Base-by-base conservation (phyloP, 2,329 filamentous ascomycete genomes). In the Fusarium sp. region DNA sequence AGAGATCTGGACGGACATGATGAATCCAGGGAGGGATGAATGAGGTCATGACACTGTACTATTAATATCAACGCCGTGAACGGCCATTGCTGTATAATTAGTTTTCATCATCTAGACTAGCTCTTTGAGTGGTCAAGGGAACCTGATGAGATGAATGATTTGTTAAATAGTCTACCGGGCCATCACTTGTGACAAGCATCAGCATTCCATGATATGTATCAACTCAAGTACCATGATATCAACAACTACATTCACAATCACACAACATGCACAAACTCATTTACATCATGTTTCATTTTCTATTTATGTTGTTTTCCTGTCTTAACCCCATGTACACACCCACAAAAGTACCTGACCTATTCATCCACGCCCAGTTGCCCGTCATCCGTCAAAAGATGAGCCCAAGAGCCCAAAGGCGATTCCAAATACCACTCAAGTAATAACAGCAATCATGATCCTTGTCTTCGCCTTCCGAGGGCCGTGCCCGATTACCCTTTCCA, bases 71-170 rank as follows among this genome's bases (percentile, higher is more conserved):
- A 71, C 38, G 63, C 67, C 52, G 58, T 38, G 68, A 47, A 50
- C 22, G 47, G 52, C 34, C 37, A 58, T 62, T 42, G 54, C 29
- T 74, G 72, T 75, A 74, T 45, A 69, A 64, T 34, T 56, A 42
- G 22, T 16, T 62, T 61, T 56, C 18, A 20, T 54, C 47, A 52
- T 54, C 50, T 62, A 40, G 54, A 59, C 40, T 45, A 29, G 20
- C 20, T 74, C 64, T 60, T 64, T 64, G 59, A 42, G 68, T 52
- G 34, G 24, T 54, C 27, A 29, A 59, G 50, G 50, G 34, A 62
- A 66, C 18, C 6, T n/a, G 58, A 59, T n/a, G 52, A 45, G 27
- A 69, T 40, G 18, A 59, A 62, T 52, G 35, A 37, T 62, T 42
- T 50, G 24, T 35, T 24, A 58, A 50, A 60, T 38, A 7, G 31